Conservation (phyloP, 2,329 filamentous ascomycete genomes). For the Gnomoniopsis smithogilvyi region DNA sequence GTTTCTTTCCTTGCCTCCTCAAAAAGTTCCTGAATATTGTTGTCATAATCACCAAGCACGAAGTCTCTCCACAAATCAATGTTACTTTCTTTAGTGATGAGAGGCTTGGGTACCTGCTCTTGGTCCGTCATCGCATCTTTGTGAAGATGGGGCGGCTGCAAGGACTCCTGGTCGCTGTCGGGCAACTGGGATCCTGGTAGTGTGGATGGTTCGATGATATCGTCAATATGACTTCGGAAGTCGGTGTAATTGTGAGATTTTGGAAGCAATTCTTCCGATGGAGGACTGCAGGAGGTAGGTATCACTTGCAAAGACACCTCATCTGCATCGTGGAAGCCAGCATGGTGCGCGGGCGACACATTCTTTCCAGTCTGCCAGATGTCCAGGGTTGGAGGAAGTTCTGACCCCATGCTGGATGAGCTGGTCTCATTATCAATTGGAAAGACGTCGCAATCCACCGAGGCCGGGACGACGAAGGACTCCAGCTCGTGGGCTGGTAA, state of each 20-base stretch:
- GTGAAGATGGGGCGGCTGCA: neutral
- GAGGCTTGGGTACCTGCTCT: neutral
- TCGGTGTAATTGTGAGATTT: neutral
- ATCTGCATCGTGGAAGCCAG: neutral
- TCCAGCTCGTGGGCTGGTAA: neutral
- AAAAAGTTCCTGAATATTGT: constrained; percentile 16
- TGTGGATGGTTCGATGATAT: too few relatives aligned
- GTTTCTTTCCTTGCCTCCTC: constrained; percentile 22
- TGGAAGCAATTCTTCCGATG: neutral
- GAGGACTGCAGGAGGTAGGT: neutral
- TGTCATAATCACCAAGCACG: constrained; percentile 21
- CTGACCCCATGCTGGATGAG: neutral
- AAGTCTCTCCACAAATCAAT: constrained; percentile 26
- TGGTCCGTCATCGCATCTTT: constrained; percentile 7
- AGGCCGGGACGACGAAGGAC: neutral
- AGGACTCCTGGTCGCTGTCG: neutral
- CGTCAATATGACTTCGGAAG: neutral
- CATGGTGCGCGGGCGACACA: too few relatives aligned
- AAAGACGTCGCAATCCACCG: neutral
- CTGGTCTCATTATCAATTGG: neutral
- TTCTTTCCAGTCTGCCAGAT: neutral
- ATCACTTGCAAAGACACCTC: neutral
- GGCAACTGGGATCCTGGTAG: neutral
- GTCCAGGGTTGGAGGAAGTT: neutral
- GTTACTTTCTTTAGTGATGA: constrained; percentile 8